phyloP scores from a whole-genome alignment of 129 eudicot genomes.

The Logfia minima region DNA sequence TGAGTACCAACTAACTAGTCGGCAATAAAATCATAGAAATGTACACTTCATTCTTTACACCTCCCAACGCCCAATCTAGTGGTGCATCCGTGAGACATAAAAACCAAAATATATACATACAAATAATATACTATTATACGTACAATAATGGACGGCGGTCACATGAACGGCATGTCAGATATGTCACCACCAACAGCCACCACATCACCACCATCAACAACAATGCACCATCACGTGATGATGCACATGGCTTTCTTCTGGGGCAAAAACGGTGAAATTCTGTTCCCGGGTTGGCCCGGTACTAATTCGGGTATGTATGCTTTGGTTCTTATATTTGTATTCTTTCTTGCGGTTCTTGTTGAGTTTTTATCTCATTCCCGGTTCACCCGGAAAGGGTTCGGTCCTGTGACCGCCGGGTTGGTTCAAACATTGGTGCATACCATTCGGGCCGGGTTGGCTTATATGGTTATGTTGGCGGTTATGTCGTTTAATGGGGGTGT shows the following conservation, averaged over 20 bases:
- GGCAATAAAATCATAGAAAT: slow-evolving; percentile 1
- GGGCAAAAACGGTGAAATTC: slow-evolving; percentile 60
- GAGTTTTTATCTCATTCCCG: slow-evolving; percentile 62
- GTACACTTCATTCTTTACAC: slow-evolving; percentile 1
- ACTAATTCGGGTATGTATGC: slow-evolving; percentile 54
- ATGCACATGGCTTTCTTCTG: slow-evolving; percentile 96
- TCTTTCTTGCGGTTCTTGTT: slow-evolving; percentile 48
- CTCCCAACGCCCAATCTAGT: background rate
- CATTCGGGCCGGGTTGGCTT: slow-evolving; percentile 55
- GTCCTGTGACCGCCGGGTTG: slow-evolving; percentile 39
- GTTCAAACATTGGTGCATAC: slow-evolving; percentile 55
- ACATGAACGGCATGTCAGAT: slow-evolving; percentile 42
- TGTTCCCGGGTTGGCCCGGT: slow-evolving; percentile 84
- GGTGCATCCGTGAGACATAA: background rate
- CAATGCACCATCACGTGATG: slow-evolving; percentile 49
- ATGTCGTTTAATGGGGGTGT: slow-evolving; percentile 85
- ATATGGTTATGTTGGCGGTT: slow-evolving; percentile 74
- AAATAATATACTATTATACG: background rate
- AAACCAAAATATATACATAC: background rate
- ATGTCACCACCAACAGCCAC: slow-evolving; percentile 25
- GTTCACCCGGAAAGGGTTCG: slow-evolving; percentile 17
- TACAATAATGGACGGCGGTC: slow-evolving; percentile 25
- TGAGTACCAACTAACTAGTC: background rate
- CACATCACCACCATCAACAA: slow-evolving; percentile 29
- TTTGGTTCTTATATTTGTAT: slow-evolving; percentile 54